These are phyloP conservation scores for Venustampulla echinocandica DNA, from an alignment of 495 filamentous ascomycete genomes.

Conservation along the genomic window DNA sequence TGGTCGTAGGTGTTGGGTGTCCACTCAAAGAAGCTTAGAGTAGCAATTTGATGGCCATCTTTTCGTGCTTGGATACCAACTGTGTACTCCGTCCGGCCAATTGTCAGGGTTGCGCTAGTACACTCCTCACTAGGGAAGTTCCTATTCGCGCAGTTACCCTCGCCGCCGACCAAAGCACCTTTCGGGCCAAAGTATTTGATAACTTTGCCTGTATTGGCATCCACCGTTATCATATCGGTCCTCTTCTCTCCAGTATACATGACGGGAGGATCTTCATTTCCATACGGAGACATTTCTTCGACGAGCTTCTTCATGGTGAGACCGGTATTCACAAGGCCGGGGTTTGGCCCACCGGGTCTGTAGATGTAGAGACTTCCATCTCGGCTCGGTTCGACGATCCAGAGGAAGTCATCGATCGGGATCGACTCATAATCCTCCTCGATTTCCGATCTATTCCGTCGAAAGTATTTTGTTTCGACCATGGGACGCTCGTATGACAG, in stretches of 20 bases:
- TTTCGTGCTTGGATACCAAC: constrained; percentile 71
- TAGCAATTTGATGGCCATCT: constrained; percentile 73
- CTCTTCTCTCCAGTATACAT: constrained; percentile 89
- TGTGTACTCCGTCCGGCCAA: constrained; percentile 81
- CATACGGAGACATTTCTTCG: constrained; percentile 63
- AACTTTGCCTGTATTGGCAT: constrained; percentile 73
- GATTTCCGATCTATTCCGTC: constrained; percentile 54
- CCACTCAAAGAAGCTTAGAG: constrained; percentile 92
- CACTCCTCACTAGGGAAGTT: constrained; percentile 61
- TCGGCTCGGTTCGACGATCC: constrained; percentile 89
- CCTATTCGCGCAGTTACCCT: constrained; percentile 47
- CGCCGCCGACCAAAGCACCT: constrained; percentile 32
- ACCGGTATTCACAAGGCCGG: constrained; percentile 68
- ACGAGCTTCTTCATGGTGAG: constrained; percentile 80
- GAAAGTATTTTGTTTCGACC: constrained; percentile 82
- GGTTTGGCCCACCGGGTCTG: constrained; percentile 56
- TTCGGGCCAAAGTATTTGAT: constrained; percentile 41
- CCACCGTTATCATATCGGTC: constrained; percentile 77
- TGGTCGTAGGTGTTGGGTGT: constrained; percentile 83
- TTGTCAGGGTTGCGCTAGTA: constrained; percentile 59
- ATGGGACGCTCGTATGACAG: constrained; percentile 74
- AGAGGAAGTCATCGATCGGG: constrained; percentile 72
- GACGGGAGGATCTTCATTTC: constrained; percentile 58
- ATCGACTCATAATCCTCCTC: constrained; percentile 37
- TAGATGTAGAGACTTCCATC: constrained; percentile 89